Evolutionary conservation across 2,329 filamentous ascomycete species (phyloP), one percentile per base, ranked within the genome.

Genomic region (Colletotrichum spinosum): DNA sequence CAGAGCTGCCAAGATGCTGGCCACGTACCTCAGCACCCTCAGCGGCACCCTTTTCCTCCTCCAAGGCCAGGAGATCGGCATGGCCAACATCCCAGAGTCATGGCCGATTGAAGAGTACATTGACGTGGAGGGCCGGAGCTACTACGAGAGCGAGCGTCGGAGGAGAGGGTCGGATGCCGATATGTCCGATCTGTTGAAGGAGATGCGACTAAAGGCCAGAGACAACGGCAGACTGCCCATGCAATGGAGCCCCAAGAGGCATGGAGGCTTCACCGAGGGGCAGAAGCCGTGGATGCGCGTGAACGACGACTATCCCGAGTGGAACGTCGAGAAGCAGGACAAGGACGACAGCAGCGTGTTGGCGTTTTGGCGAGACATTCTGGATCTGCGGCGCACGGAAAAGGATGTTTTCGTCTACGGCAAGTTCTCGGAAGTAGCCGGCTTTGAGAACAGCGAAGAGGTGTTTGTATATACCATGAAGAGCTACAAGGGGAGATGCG

Each of bases 211-310:
- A 3, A 74, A 74, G 42, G 73, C 72, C 1, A 64, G 71, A 1
- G 73, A 76, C 2, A 70, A 76, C n/a, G 68, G 69, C 0, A 59
- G 74, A 1, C 17, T 71, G 1, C 71, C 74, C 0, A 72, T 76
- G 74, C 85, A 88, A 57, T 90, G 88, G 88, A 80, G 76, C 52
- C 76, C 74, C 0, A 74, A 77, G 0, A 69, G 77, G 0, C 79
- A 88, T 65, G 84, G 81, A 0, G 88, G 88, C 0, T 75, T 75
- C 15, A 69, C 71, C 2, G 6, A 53, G 0, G 61, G 53, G 0
- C 4, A 15, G 3, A 67, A 62, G 2, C 70, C 72, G 1, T 75
- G 74, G 74, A 75, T 75, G 72, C 56, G 67, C 0, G 57, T 72
- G 3, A 72, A 75, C 13, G 69, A 74, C 2, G 69, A 74, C 12